phyloP scores from a whole-genome alignment of 2,329 filamentous ascomycete genomes.

The Magnaporthiopsis rhizophila region DNA sequence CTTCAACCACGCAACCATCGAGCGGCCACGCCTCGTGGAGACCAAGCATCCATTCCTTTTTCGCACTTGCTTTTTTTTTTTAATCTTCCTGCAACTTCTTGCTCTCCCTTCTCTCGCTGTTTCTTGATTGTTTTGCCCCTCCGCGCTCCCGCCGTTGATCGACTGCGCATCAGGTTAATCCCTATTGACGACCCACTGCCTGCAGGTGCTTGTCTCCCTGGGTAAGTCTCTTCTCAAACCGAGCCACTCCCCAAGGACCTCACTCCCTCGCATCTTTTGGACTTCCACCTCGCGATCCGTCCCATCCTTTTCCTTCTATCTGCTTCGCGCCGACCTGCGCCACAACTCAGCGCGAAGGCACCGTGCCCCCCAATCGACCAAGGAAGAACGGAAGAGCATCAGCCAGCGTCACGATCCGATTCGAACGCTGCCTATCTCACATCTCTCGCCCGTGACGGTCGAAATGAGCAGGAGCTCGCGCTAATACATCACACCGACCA shows the following conservation, averaged over 20 bases:
- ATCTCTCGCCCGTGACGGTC: neutral
- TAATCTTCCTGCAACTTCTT: slow-evolving; percentile 14
- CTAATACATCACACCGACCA: neutral
- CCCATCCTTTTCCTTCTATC: neutral
- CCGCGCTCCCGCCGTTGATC: neutral
- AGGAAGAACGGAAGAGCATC: neutral
- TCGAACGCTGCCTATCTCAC: neutral
- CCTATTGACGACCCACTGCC: neutral
- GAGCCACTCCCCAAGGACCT: neutral
- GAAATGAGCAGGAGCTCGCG: neutral
- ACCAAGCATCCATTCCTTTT: slow-evolving; percentile 12
- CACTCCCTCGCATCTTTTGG: neutral
- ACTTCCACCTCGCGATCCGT: neutral
- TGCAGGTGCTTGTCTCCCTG: neutral
- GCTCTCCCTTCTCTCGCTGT: neutral
- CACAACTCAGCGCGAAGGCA: too few species aligned
- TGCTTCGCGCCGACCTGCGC: neutral
- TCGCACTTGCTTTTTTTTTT: slow-evolving; percentile 15
- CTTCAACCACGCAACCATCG: neutral
- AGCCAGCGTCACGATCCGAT: neutral
- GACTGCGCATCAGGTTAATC: neutral
- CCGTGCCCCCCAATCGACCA: neutral
- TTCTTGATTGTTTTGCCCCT: neutral
- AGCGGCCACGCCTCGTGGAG: neutral
- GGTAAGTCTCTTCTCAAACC: neutral